Evolutionary conservation across 768 basidiomycete species (phyloP), one percentile per base, ranked within the genome.

Genomic region (Calocybe gangraenosa): DNA sequence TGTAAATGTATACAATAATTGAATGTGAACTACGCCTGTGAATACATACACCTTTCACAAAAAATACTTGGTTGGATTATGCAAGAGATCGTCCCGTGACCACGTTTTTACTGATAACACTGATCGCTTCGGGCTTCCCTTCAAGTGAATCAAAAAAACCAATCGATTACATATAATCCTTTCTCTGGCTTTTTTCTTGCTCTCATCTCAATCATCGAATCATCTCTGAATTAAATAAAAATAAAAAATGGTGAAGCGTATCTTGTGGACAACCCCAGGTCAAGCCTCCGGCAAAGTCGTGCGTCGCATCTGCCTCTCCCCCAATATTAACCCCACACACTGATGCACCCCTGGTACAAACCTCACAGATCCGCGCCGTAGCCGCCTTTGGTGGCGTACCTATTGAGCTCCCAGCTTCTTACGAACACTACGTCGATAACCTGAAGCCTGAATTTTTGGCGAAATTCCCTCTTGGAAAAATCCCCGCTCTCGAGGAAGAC

Each of bases 381-480:
- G 85, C 80, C 49, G 83, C 83, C 19, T 62, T 76, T 10, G 79
- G 65, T 33, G 82, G 79, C 30, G 57, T 87, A 49, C 71, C 78
- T 38, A 51, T 88, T 45, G 75, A 80, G 47, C 48, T 73, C 41
- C 75, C 78, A 13, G 65, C 67, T 15, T 57, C 53, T 44, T 87
- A 86, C 62, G 71, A 69, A 44, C 82, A 85, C 62, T 67, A 63
- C 48, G 73, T 81, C 54, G 76, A 78, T 59, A 89, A 89, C 73
- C 78, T 77, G 61, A 79, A 77, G 58, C 75, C 84, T 0, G 84
- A 81, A 23, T 90, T 82, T 65, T 61, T 79, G 37, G 61, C 62
- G 42, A 92, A 92, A 66, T 93, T 90, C 66, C 80, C 85, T 40
- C 75, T 74, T 47, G 85, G 87, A 45, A 91, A 92, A 73, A 79